Evolutionary conservation across 1,139 yeast genomes (phyloP).

Genomic region (Geotrichum phurueaensis): DNA sequence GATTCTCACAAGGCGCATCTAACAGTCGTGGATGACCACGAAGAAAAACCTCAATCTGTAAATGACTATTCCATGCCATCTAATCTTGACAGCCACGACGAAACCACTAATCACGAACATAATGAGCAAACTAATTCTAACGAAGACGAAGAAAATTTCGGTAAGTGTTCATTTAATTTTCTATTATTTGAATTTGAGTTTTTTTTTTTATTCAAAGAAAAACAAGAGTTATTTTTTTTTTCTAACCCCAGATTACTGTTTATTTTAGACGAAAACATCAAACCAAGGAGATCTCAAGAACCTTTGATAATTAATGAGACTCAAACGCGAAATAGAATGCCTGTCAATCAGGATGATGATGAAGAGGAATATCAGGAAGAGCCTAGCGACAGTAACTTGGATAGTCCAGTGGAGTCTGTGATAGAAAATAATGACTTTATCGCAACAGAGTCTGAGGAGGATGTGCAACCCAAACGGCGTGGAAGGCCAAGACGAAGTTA

Average conservation of each 20-base stretch:
- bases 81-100: not conserved
- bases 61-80: not conserved
- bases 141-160: conserved; percentile 16
- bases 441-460: conserved; percentile 31
- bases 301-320: conserved; percentile 14
- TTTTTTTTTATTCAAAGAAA: not conserved
- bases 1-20: not conserved
- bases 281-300: conserved; percentile 16
- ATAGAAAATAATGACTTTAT: conserved; percentile 17
- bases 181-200: not conserved
- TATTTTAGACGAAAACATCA: conserved; percentile 16
- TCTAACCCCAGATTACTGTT: conserved; percentile 5
- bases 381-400: conserved; percentile 19
- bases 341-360: conserved; percentile 22
- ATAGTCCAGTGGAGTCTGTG: conserved; percentile 21
- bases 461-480: conserved; percentile 20
- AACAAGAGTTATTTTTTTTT: not conserved
- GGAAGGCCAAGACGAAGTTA: conserved; percentile 31
- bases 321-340: conserved; percentile 10
- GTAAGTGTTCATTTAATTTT: not conserved
- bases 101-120: not conserved
- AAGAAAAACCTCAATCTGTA: not conserved
- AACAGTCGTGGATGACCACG: not conserved
- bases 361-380: conserved; percentile 24
- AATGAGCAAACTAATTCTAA: conserved; percentile 7